Evolutionary conservation across 2,329 filamentous ascomycete genomes (phyloP), one percentile per base, ranked within the genome.

Genomic region (Trichoderma guizhouense): DNA sequence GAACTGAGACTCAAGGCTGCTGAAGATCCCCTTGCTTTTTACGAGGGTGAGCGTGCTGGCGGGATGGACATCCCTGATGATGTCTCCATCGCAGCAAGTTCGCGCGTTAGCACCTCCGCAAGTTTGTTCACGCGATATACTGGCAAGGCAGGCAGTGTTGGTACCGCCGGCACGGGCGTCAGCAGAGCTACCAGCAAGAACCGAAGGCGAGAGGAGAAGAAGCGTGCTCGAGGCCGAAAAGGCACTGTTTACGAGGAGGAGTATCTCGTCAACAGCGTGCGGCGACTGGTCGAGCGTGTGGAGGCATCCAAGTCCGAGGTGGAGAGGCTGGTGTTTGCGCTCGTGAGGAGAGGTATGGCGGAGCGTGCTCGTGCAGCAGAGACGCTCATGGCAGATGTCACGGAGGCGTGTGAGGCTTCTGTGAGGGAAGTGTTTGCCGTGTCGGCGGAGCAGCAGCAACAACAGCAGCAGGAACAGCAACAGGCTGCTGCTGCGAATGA

Each of bases 191-290:
- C 94, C 53, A 92, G 90, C 78, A 97, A 96, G 85, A 98, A 97
- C 79, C 90, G 94, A 67, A 87, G 92, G 28, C 88, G 94, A 24
- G 96, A 99, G 82, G 96, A 99, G 85, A 90, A 97, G 81, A 99
- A 99, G 87, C 90, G 95, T 18, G 96, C 96, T 0, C 86, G 94
- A 8, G 96, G 96, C 28, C 95, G 97, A 81, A 98, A 98, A 85
- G 96, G 96, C 12, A 97, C 93, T 18, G 93, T 99, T 6, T 99
- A 99, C 81, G 96, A 99, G 81, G 95, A 98, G 79, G 96, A 98
- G 81, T 99, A 99, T 81, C 88, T 99, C 6, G 91, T 97, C 72
- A 96, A 95, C 80, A 95, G 92, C 76, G 90, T 98, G 43, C 89
- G 91, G 14, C 87, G 96, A 28, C 86, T 99, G 39, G 89, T 97